These are phyloP conservation scores for Sporothrix humicola DNA, from an alignment of 2,329 filamentous ascomycete species.

Conservation along the genomic window DNA sequence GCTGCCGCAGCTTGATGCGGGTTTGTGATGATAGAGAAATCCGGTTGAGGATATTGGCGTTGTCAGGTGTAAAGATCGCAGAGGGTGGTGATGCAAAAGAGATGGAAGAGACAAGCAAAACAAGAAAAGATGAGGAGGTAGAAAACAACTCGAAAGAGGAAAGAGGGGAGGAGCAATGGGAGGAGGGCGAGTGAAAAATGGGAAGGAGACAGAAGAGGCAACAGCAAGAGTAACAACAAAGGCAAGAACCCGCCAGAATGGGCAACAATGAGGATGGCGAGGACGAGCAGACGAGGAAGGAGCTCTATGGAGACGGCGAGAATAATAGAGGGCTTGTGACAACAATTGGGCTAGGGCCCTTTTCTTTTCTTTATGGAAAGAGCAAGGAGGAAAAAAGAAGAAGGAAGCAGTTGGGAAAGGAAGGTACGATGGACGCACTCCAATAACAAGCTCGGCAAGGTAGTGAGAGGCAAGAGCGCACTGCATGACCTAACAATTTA, in stretches of 20 bases:
- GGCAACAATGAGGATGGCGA: not conserved
- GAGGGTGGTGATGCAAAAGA: not conserved
- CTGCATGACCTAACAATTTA: slow-evolving; percentile 7
- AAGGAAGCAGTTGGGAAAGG: slow-evolving; percentile 5
- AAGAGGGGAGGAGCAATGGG: not conserved
- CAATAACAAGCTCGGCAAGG: too few species aligned
- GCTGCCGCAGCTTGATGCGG: not conserved
- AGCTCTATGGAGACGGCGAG: slow-evolving; percentile 23
- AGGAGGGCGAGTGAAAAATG: not conserved
- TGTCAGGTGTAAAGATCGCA: not conserved
- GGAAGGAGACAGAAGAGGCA: not conserved
- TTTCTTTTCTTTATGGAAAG: not conserved
- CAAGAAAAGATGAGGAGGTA: not conserved
- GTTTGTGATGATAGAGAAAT: slow-evolving; percentile 13
- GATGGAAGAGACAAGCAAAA: not conserved
- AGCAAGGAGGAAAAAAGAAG: not conserved
- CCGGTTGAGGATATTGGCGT: not conserved
- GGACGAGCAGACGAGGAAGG: not conserved
- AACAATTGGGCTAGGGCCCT: not conserved
- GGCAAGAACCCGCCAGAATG: not conserved
- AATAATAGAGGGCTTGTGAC: slow-evolving; percentile 15
- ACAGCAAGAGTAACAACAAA: not conserved
- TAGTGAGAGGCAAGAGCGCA: not conserved
- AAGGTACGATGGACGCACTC: not conserved
- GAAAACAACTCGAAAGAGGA: not conserved